phyloP scores from a whole-genome alignment of 176 grass and related monocot species.

The Phyllostachys edulis region DNA sequence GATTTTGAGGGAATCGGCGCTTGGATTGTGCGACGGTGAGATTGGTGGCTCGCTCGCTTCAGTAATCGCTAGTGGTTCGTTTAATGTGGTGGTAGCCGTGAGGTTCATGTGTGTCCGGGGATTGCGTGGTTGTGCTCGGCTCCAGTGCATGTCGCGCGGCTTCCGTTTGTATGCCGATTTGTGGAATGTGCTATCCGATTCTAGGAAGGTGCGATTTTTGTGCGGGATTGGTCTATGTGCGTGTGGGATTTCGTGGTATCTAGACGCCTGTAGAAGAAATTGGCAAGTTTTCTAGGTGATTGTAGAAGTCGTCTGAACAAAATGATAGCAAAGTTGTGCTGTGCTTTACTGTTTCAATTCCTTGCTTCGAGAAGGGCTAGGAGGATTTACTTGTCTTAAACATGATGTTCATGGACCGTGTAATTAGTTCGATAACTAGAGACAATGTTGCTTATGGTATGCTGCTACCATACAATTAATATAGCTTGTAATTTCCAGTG shows the following conservation, averaged over 20 bases:
- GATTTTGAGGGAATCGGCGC: neutral
- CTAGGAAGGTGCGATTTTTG: neutral
- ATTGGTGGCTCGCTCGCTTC: neutral
- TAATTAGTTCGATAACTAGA: neutral
- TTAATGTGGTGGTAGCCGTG: neutral
- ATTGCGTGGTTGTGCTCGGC: neutral
- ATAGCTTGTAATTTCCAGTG: neutral
- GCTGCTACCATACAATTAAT: neutral
- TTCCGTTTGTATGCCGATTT: neutral
- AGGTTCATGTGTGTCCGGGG: neutral
- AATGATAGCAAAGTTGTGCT: neutral
- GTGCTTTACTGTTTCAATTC: neutral
- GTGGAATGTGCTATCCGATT: neutral
- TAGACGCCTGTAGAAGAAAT: neutral
- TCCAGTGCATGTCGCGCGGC: neutral
- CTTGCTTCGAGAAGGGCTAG: neutral
- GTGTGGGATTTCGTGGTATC: neutral
- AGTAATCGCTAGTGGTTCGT: neutral
- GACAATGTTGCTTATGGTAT: neutral
- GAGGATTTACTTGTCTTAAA: neutral
- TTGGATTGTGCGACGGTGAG: neutral
- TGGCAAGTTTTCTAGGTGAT: neutral
- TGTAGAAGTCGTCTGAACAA: neutral
- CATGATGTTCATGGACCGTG: neutral
- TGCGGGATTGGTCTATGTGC: neutral